Conservation (phyloP, 2,329 filamentous ascomycete genomes). For the Colletotrichum sansevieriae region DNA sequence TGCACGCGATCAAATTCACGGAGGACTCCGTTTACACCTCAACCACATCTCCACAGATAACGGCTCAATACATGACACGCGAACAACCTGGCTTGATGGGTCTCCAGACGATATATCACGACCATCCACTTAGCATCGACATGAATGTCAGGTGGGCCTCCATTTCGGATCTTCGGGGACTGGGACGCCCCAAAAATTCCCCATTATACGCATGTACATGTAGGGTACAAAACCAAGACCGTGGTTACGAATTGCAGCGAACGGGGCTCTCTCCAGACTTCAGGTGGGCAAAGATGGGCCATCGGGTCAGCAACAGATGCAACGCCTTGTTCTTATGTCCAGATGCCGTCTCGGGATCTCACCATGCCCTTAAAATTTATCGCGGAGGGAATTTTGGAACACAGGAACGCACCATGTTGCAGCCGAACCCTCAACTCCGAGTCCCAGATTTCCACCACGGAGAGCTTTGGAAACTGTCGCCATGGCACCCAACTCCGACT, state of each 20-base stretch:
- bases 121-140: background rate
- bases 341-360: background rate
- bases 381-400: background rate
- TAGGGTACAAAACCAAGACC: slow-evolving; percentile 29
- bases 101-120: slow-evolving; percentile 18
- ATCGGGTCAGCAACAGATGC: slow-evolving; percentile 16
- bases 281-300: slow-evolving; percentile 5
- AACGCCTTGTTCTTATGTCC: background rate
- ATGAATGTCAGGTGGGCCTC: slow-evolving; percentile 1
- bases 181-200: background rate
- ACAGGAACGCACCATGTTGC: background rate
- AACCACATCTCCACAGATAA: slow-evolving; percentile 37
- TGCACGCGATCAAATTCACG: slow-evolving; percentile 30
- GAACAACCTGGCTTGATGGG: slow-evolving; percentile 3
- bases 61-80: background rate
- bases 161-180: slow-evolving; percentile 1
- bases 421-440: background rate
- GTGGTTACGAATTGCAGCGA: slow-evolving; percentile 17
- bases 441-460: slow-evolving; percentile 25
- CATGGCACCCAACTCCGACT: slow-evolving; percentile 28
- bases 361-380: background rate
- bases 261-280: slow-evolving; percentile 25
- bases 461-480: slow-evolving; percentile 25
- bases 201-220: slow-evolving; percentile 30
- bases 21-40: slow-evolving; percentile 26